A percentile compares a stretch with the other conserved stretches of the same genome.
Conservation (phyloP, 805 yeast species). For the Clavispora phyllophila region DNA sequence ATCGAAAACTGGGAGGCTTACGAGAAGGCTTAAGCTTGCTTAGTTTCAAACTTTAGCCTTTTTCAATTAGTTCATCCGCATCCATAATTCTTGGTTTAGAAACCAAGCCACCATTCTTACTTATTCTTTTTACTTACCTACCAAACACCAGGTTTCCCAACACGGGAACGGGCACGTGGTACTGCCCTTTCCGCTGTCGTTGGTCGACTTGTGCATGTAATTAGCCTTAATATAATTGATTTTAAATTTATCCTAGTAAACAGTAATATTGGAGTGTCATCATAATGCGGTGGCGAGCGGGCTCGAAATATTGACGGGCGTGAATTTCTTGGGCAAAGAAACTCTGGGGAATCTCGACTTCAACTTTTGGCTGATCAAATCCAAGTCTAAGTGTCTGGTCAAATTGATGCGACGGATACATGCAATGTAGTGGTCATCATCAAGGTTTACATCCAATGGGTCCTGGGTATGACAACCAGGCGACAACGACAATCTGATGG, state of each 20-base stretch:
- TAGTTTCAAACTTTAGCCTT: not conserved
- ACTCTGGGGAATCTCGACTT: slow-evolving; percentile 82
- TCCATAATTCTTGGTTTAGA: slow-evolving; percentile 1
- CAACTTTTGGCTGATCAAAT: slow-evolving; percentile 75
- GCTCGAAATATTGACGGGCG: slow-evolving; percentile 82
- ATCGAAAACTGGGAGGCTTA: slow-evolving; percentile 94
- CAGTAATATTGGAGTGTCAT: not conserved
- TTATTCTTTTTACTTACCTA: not conserved
- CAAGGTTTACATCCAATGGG: slow-evolving; percentile 94
- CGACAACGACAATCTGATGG: slow-evolving; percentile 84
- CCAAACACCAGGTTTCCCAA: not conserved
- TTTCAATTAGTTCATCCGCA: not conserved
- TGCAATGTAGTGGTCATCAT: slow-evolving; percentile 93
- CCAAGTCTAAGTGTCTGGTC: slow-evolving; percentile 91
- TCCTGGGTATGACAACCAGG: slow-evolving; percentile 99
- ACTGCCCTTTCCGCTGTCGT: slow-evolving; percentile 7
- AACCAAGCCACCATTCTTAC: not conserved
- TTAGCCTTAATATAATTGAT: slow-evolving; percentile 7
- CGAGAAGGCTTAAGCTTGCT: slow-evolving; percentile 39
- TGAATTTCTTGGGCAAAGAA: slow-evolving; percentile 82
- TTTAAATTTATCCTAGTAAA: not conserved
- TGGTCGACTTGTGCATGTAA: slow-evolving; percentile 3
- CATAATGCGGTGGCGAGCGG: slow-evolving; percentile 34
- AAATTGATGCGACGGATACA: slow-evolving; percentile 88
- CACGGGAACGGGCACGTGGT: slow-evolving; percentile 14